Base-by-base conservation (phyloP, 2,329 filamentous ascomycete genomes). In the Helotiales sp. region DNA sequence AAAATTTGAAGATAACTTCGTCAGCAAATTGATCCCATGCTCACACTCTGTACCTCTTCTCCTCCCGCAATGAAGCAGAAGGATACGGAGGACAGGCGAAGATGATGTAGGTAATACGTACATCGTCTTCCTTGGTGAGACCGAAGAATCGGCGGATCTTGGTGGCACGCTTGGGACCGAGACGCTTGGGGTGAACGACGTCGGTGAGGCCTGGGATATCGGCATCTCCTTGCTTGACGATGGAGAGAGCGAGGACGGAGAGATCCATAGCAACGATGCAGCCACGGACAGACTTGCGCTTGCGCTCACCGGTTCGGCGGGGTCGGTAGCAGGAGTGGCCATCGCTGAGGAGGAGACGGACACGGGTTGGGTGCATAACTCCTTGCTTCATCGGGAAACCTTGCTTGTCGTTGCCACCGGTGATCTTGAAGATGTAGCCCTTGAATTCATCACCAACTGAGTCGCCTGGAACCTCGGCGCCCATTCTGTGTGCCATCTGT, bases 351-450 rank as follows among this genome's bases (percentile, higher is more conserved):
- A 99, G 90, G 71, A 99, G 92, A 72, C 91, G 89, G 82, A 97
- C 95, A 95, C 95, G 95, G 79, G 91, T 95, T 74, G 95, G 93
- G 80, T 96, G 90, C 86, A 99, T 93, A 79, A 96, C 90, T 86
- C 95, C 95, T 89, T 99, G 96, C 92, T 99, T 99, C 95, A 99
- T 99, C 73, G 95, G 95, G 88, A 99, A 99, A 84, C 95, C 95
- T 86, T 99, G 96, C 91, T 99, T 99, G 90, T 99, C 95, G 90
- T 99, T 99, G 77, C 96, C 95, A 76, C 95, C 96, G 74, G 95
- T 99, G 84, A 99, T 98, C 78, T 87, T 89, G 89, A 99, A 92
- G 84, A 99, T 88, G 86, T 99, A 99, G 80, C 95, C 95, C 87
- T 97, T 97, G 90, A 96, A 99, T 83, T 99, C 95, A 77, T 98